These are phyloP conservation scores for Hura crepitans DNA, from an alignment of 441 rosid species.

Conservation along the genomic window DNA sequence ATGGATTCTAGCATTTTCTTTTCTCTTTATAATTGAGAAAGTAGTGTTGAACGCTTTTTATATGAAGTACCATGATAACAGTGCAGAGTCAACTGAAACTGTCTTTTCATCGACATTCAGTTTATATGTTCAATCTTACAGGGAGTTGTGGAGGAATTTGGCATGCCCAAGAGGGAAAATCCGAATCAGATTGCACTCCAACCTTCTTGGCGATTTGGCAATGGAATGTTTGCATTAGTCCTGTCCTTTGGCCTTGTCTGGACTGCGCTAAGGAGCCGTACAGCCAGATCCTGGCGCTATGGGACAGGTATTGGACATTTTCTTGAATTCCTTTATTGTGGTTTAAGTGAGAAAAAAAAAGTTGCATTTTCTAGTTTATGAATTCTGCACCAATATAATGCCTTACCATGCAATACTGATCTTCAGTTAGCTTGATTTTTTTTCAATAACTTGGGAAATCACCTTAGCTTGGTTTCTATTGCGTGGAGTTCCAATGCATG, in stretches of 20 bases:
- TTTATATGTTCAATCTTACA: constrained; percentile 28
- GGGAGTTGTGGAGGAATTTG: constrained; percentile 78
- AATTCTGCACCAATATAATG: background rate
- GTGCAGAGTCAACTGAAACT: background rate
- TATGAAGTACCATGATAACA: background rate
- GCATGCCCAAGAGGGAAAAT: constrained; percentile 60
- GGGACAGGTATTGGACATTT: constrained; percentile 50
- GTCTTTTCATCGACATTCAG: constrained; percentile 2
- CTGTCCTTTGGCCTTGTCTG: constrained; percentile 70
- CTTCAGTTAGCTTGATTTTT: constrained; percentile 8
- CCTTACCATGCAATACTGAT: background rate
- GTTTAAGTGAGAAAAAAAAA: background rate
- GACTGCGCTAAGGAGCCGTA: constrained; percentile 67
- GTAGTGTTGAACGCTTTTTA: constrained; percentile 1
- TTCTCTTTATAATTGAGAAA: constrained; percentile 4
- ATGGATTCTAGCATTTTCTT: background rate
- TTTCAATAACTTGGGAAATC: background rate
- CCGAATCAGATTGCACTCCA: constrained; percentile 48
- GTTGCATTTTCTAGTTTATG: background rate
- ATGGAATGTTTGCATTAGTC: constrained; percentile 81
- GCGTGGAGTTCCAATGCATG: background rate
- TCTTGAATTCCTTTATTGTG: background rate
- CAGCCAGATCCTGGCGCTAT: constrained; percentile 78
- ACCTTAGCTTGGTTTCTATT: constrained; percentile 17
- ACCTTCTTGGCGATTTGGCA: constrained; percentile 70